A percentile compares a stretch with the other conserved stretches of the same genome.
phyloP scores from a whole-genome alignment of 768 basidiomycete species.

The Mycena leptocephala region DNA sequence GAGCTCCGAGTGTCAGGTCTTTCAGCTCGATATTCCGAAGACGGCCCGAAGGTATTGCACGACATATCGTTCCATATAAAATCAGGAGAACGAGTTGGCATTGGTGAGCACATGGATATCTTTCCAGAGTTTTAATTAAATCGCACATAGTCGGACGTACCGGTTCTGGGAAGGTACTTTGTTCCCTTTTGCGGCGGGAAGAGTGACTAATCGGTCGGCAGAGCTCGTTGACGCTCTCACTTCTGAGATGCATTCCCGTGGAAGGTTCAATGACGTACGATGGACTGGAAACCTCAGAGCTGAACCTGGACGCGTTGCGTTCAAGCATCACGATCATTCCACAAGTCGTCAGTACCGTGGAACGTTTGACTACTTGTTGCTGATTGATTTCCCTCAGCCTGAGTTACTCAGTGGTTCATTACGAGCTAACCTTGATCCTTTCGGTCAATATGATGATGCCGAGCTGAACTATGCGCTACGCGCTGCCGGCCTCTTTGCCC shows the following conservation, averaged over 20 bases:
- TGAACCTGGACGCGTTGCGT: constrained; percentile 63
- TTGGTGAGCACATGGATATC: constrained; percentile 49
- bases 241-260: constrained; percentile 61
- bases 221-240: constrained; percentile 71
- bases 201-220: constrained; percentile 32
- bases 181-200: no score
- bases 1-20: constrained; percentile 58
- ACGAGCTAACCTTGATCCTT: constrained; percentile 65
- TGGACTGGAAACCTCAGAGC: constrained; percentile 53
- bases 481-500: constrained; percentile 49
- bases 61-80: constrained; percentile 55
- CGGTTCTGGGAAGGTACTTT: constrained; percentile 42
- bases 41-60: constrained; percentile 26
- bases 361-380: not conserved
- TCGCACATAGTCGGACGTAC: constrained; percentile 40
- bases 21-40: constrained; percentile 55
- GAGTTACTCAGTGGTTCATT: constrained; percentile 60
- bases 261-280: constrained; percentile 55
- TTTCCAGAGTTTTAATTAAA: not conserved
- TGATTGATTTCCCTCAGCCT: constrained; percentile 39
- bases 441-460: constrained; percentile 60
- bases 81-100: constrained; percentile 64
- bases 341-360: constrained; percentile 29
- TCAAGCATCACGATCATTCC: constrained; percentile 64
- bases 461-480: constrained; percentile 53